These are phyloP conservation scores for Castanea sativa DNA, from an alignment of 306 rosid species.

Conservation along the genomic window DNA sequence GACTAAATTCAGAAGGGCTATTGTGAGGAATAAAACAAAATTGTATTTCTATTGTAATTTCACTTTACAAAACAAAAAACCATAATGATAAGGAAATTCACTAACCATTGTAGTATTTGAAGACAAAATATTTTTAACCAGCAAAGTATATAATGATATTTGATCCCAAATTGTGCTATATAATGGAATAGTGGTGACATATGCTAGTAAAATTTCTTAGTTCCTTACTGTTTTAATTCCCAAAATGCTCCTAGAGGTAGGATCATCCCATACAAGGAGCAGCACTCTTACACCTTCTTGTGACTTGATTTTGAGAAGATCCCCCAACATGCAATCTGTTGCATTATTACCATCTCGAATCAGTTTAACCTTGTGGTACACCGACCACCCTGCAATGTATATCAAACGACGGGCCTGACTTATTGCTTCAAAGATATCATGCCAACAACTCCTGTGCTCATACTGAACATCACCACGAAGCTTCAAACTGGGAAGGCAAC, in stretches of 20 bases:
- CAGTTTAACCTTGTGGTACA: slow-evolving; percentile 63
- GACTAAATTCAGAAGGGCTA: neutral
- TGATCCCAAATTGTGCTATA: neutral
- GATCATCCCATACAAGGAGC: slow-evolving; percentile 95
- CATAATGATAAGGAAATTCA: neutral
- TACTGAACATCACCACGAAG: slow-evolving; percentile 42
- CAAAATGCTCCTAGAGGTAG: slow-evolving; percentile 65
- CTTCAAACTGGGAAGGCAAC: slow-evolving; percentile 51
- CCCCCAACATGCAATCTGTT: slow-evolving; percentile 49
- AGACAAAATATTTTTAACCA: neutral
- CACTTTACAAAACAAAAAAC: neutral
- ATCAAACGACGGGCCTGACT: slow-evolving; percentile 65
- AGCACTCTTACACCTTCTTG: slow-evolving; percentile 88
- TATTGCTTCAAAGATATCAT: slow-evolving; percentile 67
- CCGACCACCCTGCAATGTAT: slow-evolving; percentile 90
- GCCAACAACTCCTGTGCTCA: slow-evolving; percentile 68
- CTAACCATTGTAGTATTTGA: neutral
- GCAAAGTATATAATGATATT: neutral
- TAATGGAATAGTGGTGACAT: neutral
- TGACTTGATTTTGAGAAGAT: slow-evolving; percentile 78
- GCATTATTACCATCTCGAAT: slow-evolving; percentile 42
- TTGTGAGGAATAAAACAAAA: neutral
- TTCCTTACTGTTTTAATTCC: slow-evolving; percentile 62
- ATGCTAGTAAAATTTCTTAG: slow-evolving; percentile 15
- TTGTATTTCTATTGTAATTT: neutral